Percentiles rank a stretch among this genome's conserved stretches.
Evolutionary conservation across 805 yeast species (phyloP).

Genomic region (Saccharomycopsis capsularis): DNA sequence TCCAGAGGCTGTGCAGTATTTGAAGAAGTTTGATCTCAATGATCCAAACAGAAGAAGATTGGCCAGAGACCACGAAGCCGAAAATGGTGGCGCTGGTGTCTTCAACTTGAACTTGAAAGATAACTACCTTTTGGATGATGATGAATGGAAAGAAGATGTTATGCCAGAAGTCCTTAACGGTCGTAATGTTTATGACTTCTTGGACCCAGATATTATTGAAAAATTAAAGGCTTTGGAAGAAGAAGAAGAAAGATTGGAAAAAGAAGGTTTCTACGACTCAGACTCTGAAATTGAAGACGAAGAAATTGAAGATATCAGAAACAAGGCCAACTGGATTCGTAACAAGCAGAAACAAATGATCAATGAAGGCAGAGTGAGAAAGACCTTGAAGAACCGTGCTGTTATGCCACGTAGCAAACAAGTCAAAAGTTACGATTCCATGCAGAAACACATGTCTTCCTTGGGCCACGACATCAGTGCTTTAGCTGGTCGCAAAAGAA

Average conservation of each 20-base stretch:
- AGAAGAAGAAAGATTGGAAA: conserved; percentile 90
- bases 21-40: conserved; percentile 63
- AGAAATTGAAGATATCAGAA: conserved; percentile 60
- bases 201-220: conserved; percentile 91
- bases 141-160: conserved; percentile 94
- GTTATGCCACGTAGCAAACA: conserved; percentile 86
- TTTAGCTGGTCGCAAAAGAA: conserved; percentile 46
- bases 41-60: conserved; percentile 79
- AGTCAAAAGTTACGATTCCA: conserved; percentile 62
- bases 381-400: conserved; percentile 78
- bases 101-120: conserved; percentile 90
- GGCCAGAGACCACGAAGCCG: conserved; percentile 85
- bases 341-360: conserved; percentile 92
- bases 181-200: conserved; percentile 92
- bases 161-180: conserved; percentile 98
- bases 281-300: conserved; percentile 68
- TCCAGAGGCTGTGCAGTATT: conserved; percentile 62
- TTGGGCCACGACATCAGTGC: conserved; percentile 82
- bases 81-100: conserved; percentile 99
- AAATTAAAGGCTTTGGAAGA: conserved; percentile 93
- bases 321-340: conserved; percentile 93
- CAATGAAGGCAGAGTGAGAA: conserved; percentile 78
- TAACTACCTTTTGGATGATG: conserved; percentile 86
- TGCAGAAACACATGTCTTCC: conserved; percentile 85
- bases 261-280: conserved; percentile 92